These are phyloP conservation scores for Yarrowia yakushimensis DNA, from an alignment of 805 yeast species.

Conservation along the genomic window DNA sequence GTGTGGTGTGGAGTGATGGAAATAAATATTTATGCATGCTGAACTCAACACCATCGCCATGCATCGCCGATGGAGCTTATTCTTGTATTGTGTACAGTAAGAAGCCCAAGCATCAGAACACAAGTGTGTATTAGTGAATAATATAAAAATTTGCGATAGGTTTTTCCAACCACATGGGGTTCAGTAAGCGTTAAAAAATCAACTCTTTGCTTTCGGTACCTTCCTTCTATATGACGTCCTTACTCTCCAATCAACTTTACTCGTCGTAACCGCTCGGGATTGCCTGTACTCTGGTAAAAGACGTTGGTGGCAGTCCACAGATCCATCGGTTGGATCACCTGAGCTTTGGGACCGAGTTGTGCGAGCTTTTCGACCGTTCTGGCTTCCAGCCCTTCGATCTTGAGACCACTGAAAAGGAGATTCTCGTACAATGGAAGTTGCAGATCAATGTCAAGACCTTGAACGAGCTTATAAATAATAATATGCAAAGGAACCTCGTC, in stretches of 20 bases:
- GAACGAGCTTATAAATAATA: neutral
- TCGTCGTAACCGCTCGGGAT: slow-evolving; percentile 7
- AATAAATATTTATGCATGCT: neutral
- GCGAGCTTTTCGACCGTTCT: neutral
- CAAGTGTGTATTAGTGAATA: too few relatives aligned
- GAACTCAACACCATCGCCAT: slow-evolving; percentile 2
- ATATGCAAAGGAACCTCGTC: slow-evolving; percentile 8
- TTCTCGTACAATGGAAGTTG: slow-evolving; percentile 1
- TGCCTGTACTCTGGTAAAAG: slow-evolving; percentile 7
- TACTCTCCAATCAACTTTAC: slow-evolving; percentile 19
- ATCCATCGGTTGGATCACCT: slow-evolving; percentile 4
- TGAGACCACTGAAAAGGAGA: neutral
- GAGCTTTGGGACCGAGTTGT: neutral
- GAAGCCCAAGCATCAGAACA: too few relatives aligned
- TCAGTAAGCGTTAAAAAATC: too few relatives aligned
- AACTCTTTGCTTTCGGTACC: too few relatives aligned
- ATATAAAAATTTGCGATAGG: too few relatives aligned
- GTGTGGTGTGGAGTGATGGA: neutral
- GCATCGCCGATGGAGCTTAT: too few relatives aligned
- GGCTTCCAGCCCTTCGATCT: neutral
- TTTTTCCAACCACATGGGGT: too few relatives aligned
- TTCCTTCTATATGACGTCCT: neutral
- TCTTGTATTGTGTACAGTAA: too few relatives aligned
- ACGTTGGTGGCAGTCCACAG: slow-evolving; percentile 1
- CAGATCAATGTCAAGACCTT: slow-evolving; percentile 4